These are phyloP conservation scores for Jimgerdemannia flammicorona DNA, from an alignment of 192 early-diverging fungal species.

Conservation along the genomic window DNA sequence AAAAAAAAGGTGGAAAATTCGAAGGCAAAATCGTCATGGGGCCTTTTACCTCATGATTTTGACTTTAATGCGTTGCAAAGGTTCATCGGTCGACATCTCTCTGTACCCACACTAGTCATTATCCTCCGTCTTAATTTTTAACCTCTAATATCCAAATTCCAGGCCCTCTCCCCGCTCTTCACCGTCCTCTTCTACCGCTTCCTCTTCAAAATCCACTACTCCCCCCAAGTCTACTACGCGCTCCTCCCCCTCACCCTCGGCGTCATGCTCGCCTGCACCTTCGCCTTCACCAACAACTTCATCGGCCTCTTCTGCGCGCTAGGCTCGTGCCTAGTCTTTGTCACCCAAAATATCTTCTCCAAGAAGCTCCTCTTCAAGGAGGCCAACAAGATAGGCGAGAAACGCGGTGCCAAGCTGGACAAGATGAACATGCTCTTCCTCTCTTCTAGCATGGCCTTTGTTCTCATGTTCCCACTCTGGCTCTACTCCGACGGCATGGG, in stretches of 20 bases:
- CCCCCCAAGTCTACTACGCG: constrained; percentile 69
- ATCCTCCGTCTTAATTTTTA: neutral
- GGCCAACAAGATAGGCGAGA: constrained; percentile 19
- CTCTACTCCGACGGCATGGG: constrained; percentile 64
- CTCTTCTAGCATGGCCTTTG: constrained; percentile 66
- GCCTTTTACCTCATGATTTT: no score
- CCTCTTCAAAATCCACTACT: constrained; percentile 64
- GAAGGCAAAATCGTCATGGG: no score
- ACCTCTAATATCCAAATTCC: neutral
- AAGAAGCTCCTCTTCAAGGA: constrained; percentile 70
- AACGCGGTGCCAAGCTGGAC: constrained; percentile 67
- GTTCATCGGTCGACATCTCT: no score
- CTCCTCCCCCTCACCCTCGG: constrained; percentile 80
- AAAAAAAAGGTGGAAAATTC: neutral
- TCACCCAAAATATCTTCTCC: constrained; percentile 83
- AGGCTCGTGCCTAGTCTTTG: constrained; percentile 76
- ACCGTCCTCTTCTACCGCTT: constrained; percentile 77
- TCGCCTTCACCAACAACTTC: constrained; percentile 61
- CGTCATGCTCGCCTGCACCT: constrained; percentile 85
- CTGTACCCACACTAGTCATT: no score
- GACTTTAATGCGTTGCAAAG: no score
- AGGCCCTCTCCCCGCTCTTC: constrained; percentile 84
- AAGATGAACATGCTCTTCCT: constrained; percentile 87
- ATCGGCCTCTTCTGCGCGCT: constrained; percentile 76
- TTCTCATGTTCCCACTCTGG: constrained; percentile 82